A percentile compares a stretch with the other conserved stretches of the same genome.
These are phyloP conservation scores for Potentilla sterilis DNA, from an alignment of 306 rosid genomes.

Conservation along the genomic window DNA sequence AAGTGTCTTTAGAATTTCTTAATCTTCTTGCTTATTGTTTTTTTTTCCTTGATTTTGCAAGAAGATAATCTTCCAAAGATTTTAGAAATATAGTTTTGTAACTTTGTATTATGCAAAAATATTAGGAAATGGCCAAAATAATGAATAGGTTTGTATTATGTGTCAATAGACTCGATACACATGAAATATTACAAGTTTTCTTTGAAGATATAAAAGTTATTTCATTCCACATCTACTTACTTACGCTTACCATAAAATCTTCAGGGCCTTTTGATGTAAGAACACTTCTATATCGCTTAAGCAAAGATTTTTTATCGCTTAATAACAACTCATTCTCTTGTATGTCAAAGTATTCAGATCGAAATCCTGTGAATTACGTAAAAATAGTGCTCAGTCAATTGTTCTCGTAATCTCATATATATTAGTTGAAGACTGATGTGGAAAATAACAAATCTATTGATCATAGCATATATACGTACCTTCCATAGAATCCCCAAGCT, in stretches of 20 bases:
- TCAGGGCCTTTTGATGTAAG: slow-evolving; percentile 20
- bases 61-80: too few relatives aligned
- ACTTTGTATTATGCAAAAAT: too few relatives aligned
- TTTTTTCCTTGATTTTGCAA: too few relatives aligned
- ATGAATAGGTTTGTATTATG: too few relatives aligned
- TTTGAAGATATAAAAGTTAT: neutral
- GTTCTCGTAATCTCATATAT: neutral
- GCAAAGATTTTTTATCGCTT: neutral
- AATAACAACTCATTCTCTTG: neutral
- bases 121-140: too few relatives aligned
- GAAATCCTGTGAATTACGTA: slow-evolving; percentile 10
- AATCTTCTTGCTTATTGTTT: too few relatives aligned
- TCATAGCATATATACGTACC: slow-evolving; percentile 11
- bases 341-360: slow-evolving; percentile 19
- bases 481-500: slow-evolving; percentile 26
- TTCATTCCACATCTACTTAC: neutral
- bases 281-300: slow-evolving; percentile 21
- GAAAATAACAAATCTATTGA: neutral
- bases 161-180: too few relatives aligned
- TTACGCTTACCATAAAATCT: slow-evolving; percentile 24
- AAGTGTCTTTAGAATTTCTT: too few relatives aligned
- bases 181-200: too few relatives aligned
- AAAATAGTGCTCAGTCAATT: neutral
- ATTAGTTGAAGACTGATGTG: neutral
- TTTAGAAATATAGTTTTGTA: too few relatives aligned